These are phyloP conservation scores for Penicillium paradoxum DNA, from an alignment of 495 filamentous ascomycete species.

Conservation along the genomic window DNA sequence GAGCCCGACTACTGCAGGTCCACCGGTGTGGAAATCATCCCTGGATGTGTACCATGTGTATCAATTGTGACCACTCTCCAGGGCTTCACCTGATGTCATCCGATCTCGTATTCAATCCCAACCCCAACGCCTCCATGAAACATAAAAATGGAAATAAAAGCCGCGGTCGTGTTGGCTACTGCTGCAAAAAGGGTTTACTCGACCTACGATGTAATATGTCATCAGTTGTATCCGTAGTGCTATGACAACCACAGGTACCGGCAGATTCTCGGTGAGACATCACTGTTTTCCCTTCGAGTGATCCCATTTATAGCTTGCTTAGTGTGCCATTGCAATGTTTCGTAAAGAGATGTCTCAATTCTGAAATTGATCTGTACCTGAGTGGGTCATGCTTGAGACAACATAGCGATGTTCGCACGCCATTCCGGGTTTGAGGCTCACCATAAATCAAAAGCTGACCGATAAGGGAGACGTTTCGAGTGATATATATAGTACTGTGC, in stretches of 20 bases:
- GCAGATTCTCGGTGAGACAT: conserved; percentile 9
- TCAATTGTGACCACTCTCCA: not conserved
- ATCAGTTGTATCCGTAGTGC: not conserved
- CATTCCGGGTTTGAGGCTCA: not conserved
- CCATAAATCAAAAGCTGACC: not conserved
- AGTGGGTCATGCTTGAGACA: conserved; percentile 1
- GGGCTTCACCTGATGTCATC: too few relatives aligned
- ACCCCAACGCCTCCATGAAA: not conserved
- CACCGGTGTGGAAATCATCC: not conserved
- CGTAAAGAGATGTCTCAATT: conserved; percentile 6
- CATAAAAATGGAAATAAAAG: too few relatives aligned
- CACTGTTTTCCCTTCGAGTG: not conserved
- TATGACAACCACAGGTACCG: not conserved
- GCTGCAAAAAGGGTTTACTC: too few relatives aligned
- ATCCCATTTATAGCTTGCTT: not conserved
- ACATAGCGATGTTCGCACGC: not conserved
- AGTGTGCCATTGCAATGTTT: not conserved
- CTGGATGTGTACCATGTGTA: too few relatives aligned
- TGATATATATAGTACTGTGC: too few relatives aligned
- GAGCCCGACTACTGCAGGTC: too few relatives aligned
- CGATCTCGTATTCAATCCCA: not conserved
- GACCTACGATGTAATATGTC: not conserved
- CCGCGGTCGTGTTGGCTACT: too few relatives aligned
- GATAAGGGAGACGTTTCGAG: not conserved
- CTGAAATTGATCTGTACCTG: not conserved